Evolutionary conservation across 495 filamentous ascomycete species (phyloP).

Genomic region (Neurospora tetraspora): DNA sequence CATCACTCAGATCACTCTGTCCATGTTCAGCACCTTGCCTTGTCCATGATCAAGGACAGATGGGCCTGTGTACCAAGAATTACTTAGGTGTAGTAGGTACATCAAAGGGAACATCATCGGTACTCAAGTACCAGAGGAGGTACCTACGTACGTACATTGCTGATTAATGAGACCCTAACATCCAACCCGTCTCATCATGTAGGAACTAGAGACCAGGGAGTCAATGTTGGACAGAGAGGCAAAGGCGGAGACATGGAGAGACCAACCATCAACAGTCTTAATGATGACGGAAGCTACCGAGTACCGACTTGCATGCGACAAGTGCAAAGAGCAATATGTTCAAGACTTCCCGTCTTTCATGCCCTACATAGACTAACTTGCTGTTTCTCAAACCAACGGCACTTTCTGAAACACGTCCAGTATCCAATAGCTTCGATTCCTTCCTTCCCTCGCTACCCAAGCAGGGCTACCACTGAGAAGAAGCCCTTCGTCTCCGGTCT

Average conservation of each 20-base stretch:
- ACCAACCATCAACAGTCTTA: neutral
- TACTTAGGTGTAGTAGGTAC: neutral
- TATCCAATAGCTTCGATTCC: neutral
- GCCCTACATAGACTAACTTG: neutral
- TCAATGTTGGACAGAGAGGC: neutral
- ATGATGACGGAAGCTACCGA: neutral
- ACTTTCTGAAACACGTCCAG: neutral
- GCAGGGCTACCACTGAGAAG: neutral
- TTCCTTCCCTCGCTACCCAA: neutral
- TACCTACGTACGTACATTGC: neutral
- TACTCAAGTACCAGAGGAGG: neutral
- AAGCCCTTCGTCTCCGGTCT: neutral
- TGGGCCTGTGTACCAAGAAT: neutral
- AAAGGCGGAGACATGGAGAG: neutral
- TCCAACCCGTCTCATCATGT: neutral
- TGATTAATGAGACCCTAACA: neutral
- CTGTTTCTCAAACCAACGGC: neutral
- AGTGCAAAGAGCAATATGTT: neutral
- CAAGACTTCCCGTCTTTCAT: neutral
- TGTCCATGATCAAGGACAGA: neutral
- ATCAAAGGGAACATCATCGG: neutral
- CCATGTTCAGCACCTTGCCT: neutral
- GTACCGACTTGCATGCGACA: neutral
- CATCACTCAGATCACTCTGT: neutral
- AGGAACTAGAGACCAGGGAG: neutral